Percentiles rank a stretch among this genome's conserved stretches.
Conservation (phyloP, 2,329 filamentous ascomycete species). For the Tolypocladium ovalisporum region DNA sequence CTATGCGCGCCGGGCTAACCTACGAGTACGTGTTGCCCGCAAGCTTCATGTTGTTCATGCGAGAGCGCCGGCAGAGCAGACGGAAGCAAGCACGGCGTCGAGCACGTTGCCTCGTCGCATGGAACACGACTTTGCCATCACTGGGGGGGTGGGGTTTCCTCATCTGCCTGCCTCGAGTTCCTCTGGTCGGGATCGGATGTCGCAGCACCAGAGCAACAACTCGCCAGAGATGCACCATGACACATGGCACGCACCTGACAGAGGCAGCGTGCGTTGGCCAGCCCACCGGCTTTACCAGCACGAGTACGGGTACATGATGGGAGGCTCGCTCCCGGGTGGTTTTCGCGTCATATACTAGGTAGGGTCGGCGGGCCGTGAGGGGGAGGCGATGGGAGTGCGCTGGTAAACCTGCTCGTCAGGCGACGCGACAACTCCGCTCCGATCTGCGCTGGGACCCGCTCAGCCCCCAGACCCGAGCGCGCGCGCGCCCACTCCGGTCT, state of each 20-base stretch:
- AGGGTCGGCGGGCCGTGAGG: background rate
- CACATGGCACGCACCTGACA: background rate
- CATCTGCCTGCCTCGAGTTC: no score
- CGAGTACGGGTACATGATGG: no score
- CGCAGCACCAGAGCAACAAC: background rate
- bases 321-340: background rate
- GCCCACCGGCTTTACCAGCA: background rate
- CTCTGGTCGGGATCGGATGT: background rate
- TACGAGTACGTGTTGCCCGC: no score
- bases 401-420: background rate
- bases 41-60: no score
- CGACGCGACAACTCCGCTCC: background rate
- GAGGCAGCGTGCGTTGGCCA: background rate
- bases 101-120: background rate
- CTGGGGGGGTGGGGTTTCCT: no score
- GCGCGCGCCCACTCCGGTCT: background rate
- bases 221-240: background rate
- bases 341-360: background rate
- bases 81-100: background rate
- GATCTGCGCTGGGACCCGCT: background rate
- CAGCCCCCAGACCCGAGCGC: background rate
- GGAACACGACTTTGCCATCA: background rate
- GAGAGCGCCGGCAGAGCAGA: no score
- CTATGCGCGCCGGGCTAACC: no score
- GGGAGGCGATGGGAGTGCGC: background rate